Percentiles rank a stretch among this genome's conserved stretches.
These are phyloP conservation scores for Yamadazyma kitorensis DNA, from an alignment of 805 yeast species.

Conservation along the genomic window DNA sequence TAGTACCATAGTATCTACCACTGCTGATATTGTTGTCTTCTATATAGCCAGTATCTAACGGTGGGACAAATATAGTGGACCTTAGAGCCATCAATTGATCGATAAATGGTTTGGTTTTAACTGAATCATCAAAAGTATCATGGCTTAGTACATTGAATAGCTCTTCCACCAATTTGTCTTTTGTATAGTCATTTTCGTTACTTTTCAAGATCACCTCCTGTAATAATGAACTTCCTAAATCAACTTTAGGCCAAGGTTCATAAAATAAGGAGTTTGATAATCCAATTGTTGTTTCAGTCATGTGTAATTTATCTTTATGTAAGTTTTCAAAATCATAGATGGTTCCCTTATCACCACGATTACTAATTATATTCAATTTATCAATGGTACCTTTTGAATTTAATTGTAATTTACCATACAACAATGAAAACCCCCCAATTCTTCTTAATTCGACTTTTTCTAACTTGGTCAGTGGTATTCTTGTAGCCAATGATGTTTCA, in stretches of 20 bases:
- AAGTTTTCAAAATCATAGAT: slow-evolving; percentile 21
- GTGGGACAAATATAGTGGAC: slow-evolving; percentile 71
- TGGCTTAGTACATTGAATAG: slow-evolving; percentile 55
- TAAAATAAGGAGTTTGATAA: slow-evolving; percentile 65
- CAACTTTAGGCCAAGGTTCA: slow-evolving; percentile 75
- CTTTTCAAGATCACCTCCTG: slow-evolving; percentile 16
- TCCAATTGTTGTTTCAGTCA: slow-evolving; percentile 42
- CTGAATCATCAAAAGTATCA: slow-evolving; percentile 30
- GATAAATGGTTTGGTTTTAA: slow-evolving; percentile 12
- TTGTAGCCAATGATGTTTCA: slow-evolving; percentile 11
- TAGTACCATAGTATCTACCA: slow-evolving; percentile 75
- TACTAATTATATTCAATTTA: slow-evolving; percentile 48
- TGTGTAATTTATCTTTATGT: slow-evolving; percentile 18
- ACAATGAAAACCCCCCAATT: slow-evolving; percentile 63
- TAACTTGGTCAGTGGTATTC: slow-evolving; percentile 7
- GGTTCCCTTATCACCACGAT: slow-evolving; percentile 43
- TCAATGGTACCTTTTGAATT: slow-evolving; percentile 21
- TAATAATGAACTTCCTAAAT: slow-evolving; percentile 41
- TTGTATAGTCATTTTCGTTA: slow-evolving; percentile 3
- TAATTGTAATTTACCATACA: slow-evolving; percentile 49
- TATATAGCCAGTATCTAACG: slow-evolving; percentile 34
- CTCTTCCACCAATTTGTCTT: slow-evolving; percentile 42
- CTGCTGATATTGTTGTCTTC: slow-evolving; percentile 15
- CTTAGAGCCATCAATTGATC: slow-evolving; percentile 42
- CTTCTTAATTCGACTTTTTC: slow-evolving; percentile 17